Evolutionary conservation across 2,329 filamentous ascomycete genomes (phyloP), one percentile per base, ranked within the genome.

Genomic region (Ceratocystis lukuohia): DNA sequence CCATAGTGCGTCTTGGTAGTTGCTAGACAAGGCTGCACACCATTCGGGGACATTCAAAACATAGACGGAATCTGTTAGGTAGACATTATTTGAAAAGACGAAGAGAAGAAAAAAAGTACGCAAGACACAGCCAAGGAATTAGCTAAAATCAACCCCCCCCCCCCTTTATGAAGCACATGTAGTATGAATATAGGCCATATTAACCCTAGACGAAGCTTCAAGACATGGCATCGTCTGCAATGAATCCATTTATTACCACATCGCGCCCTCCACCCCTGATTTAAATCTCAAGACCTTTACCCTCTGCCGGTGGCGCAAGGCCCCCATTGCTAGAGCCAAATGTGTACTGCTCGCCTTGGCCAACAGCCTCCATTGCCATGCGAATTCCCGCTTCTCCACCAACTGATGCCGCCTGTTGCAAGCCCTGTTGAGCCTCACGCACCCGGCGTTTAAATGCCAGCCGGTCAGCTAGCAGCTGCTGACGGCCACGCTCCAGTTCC

Each of bases 401-500:
- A 5, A 74, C 73, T 0, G 75, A 71, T 0, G 76, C 77, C 0
- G 80, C 82, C n/a, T 77, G 77, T 74, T 80, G 82, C n/a, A 96
- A 79, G 0, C 82, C 81, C 59, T 91, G 87, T 76, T 96, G 90
- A 0, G 91, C 88, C 69, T 92, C 88, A 65, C 86, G 84, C 30
- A 96, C 88, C 65, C 92, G 84, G 76, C 88, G 88, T 79, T 94
- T 91, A 79, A 97, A 96, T 1, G 88, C 84, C 63, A 99, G 80
- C 28, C 94, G 85, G 75, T 99, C 94, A 46, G 97, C 80, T 80
- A 97, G 96, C 20, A 99, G 82, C 75, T 96, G 89, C 75, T 97
- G 92, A 37, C 93, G 86, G 50, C 89, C 90, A 67, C 92, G 85
- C 76, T 99, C 94, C 25, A 99, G 81, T 76, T 99, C 94, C 68